Base-by-base conservation (phyloP, 106 monocot genomes). In the Narthecium ossifragum region DNA sequence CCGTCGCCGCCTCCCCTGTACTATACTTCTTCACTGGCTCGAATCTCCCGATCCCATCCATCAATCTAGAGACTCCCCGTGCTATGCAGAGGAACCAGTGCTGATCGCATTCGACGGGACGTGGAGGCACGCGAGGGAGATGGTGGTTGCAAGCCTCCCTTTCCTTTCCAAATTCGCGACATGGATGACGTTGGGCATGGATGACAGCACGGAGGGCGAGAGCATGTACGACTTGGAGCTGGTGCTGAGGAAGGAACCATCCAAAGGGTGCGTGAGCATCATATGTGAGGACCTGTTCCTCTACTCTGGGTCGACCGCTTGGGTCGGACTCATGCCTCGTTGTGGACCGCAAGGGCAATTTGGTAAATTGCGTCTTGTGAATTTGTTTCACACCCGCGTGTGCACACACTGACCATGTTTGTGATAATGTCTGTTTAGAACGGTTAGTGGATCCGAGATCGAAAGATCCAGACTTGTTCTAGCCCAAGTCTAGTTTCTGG, bases 121-220 rank as follows among this genome's bases (percentile, higher is more conserved):
- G 27, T 93, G 93, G 93, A 75, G 21, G 57, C 82, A 89, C 62
- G 93, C 85, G 2, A 74, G 54, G 67, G 93, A 93, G 76, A 93
- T 93, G 93, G 85, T 68, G 31, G 34, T 46, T 8, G 88, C 88
- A 9, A 93, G 88, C 76, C 0, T 72, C 23, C 69, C 76, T 1
- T 79, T 85, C 60, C 55, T 93, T 48, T 55, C 37, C 7, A 20
- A 22, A 25, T 67, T 72, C 33, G 84, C 79, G 20, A 33, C 24
- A 51, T 65, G 68, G 14, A 83, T 87, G 6, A 63, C 72, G 34
- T 57, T 73, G 18, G 72, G 52, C 36, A 21, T 59, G 18, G 48
- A 57, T 9, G 53, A 51, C 34, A 47, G 47, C 31, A 55, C 23
- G 57, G 85, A 93, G 18, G 93, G 84, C 51, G 73, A 67, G 46